A percentile compares a stretch with the other conserved stretches of the same genome.
These are phyloP conservation scores for Ophiostoma tasmaniense DNA, from an alignment of 2,329 filamentous ascomycete genomes.

Conservation along the genomic window DNA sequence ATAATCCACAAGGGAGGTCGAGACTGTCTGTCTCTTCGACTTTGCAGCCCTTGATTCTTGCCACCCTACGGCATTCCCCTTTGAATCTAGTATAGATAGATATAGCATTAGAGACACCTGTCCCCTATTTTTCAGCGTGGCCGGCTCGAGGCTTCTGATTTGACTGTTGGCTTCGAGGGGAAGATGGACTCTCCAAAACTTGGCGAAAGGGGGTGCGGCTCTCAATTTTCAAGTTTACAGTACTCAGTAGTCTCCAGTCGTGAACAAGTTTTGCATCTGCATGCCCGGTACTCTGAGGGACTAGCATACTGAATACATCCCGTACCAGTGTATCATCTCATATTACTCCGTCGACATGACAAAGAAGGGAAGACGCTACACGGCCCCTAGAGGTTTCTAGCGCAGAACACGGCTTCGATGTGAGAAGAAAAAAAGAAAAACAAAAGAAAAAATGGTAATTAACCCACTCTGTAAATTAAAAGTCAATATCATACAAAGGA, in stretches of 20 bases:
- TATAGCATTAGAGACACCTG: neutral
- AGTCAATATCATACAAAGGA: neutral
- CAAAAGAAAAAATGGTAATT: neutral
- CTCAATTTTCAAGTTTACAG: neutral
- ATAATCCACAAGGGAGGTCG: neutral
- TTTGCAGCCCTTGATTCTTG: neutral
- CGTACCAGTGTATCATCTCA: neutral
- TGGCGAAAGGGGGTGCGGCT: neutral
- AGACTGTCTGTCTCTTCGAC: neutral
- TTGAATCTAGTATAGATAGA: neutral
- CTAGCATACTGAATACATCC: neutral
- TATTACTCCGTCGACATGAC: neutral
- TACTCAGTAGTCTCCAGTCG: neutral
- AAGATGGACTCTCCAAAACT: neutral
- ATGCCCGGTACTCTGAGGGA: neutral
- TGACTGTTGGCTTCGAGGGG: neutral
- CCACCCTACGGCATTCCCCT: neutral
- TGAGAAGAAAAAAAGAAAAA: neutral
- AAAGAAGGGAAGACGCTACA: neutral
- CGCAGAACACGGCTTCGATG: neutral
- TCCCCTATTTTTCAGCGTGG: constrained; percentile 7
- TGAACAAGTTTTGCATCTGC: neutral
- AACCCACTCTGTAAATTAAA: neutral
- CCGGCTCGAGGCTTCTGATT: constrained; percentile 8
- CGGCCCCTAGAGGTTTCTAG: neutral